Evolutionary conservation across 441 rosid species (phyloP).

Genomic region (Capsella rubella): DNA sequence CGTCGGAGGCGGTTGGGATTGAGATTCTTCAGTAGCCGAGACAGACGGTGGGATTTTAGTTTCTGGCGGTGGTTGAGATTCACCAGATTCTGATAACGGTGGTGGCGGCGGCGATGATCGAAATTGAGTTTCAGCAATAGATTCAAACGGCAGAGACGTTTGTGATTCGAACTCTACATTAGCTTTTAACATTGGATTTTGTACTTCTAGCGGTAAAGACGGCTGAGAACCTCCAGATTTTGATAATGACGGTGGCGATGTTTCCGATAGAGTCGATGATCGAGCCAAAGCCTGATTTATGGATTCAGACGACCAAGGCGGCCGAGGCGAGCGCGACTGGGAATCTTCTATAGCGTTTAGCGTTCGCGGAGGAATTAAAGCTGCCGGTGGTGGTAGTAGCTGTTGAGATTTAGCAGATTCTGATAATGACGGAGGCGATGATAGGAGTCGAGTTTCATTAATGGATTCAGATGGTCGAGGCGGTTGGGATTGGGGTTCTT

Average conservation of each 20-base stretch:
- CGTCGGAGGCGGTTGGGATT: not conserved
- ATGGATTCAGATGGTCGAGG: conserved; percentile 5
- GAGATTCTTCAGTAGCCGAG: not conserved
- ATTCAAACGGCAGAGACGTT: not conserved
- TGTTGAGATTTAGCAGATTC: not conserved
- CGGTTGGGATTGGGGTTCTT: not conserved
- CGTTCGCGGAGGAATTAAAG: not conserved
- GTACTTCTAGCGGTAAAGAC: too few species aligned
- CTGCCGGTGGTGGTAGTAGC: not conserved
- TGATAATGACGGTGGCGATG: not conserved
- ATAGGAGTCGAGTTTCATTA: not conserved
- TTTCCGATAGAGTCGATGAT: not conserved
- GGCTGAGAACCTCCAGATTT: not conserved
- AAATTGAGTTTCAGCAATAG: not conserved
- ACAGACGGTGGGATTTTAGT: not conserved
- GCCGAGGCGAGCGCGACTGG: not conserved
- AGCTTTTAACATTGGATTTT: too few species aligned
- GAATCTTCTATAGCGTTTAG: not conserved
- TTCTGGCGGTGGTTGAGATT: not conserved
- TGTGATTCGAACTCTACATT: too few species aligned
- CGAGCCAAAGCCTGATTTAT: not conserved
- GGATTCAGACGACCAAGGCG: not conserved
- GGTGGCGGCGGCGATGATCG: not conserved
- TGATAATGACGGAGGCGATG: not conserved
- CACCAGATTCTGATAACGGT: not conserved